A percentile compares a stretch with the other conserved stretches of the same genome.
Conservation (phyloP, 371 early-diverging fungal species). For the Furculomyces boomerangus region DNA sequence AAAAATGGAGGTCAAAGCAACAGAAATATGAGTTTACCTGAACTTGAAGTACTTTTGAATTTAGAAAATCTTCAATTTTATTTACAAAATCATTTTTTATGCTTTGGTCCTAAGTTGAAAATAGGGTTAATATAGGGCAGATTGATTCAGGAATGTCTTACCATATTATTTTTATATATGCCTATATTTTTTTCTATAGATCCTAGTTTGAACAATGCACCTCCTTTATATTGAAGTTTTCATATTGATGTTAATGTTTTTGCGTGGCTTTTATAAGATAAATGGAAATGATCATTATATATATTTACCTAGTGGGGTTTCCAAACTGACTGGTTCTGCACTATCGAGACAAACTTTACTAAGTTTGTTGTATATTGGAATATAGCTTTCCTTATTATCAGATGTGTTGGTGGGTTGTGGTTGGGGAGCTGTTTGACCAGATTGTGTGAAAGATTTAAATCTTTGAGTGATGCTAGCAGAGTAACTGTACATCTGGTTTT, state of each 20-base stretch:
- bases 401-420: not conserved
- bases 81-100: not conserved
- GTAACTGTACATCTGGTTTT: not conserved
- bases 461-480: not conserved
- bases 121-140: not conserved
- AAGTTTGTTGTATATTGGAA: constrained; percentile 53
- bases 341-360: constrained; percentile 43
- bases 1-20: too few species aligned
- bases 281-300: not conserved
- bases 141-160: constrained; percentile 34
- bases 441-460: not conserved
- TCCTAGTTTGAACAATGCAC: constrained; percentile 68
- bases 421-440: not conserved
- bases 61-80: not conserved
- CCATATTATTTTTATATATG: constrained; percentile 54
- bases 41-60: not conserved
- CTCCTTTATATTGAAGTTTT: constrained; percentile 22
- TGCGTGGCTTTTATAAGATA: not conserved
- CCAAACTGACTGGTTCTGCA: constrained; percentile 42
- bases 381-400: constrained; percentile 26
- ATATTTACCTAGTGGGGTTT: constrained; percentile 40
- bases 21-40: not conserved
- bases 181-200: constrained; percentile 66
- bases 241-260: not conserved
- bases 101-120: not conserved